Percentiles rank a stretch among this genome's conserved stretches.
These are phyloP conservation scores for Hypoxylon trugodes DNA, from an alignment of 495 filamentous ascomycete species.

Conservation along the genomic window DNA sequence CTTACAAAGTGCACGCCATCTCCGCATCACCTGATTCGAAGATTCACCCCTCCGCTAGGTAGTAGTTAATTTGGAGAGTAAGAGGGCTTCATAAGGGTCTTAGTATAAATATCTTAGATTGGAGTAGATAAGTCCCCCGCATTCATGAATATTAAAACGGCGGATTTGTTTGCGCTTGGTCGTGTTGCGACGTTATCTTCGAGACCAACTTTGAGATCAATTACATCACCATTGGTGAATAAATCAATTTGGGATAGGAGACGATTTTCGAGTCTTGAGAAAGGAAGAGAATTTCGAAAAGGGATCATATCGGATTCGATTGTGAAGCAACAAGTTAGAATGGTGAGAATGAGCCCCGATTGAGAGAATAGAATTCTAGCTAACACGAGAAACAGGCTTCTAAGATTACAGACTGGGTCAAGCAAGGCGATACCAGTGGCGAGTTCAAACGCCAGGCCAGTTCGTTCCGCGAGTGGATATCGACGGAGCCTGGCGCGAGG, in stretches of 20 bases:
- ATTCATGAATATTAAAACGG: constrained; percentile 25
- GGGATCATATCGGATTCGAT: background rate
- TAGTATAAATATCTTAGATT: constrained; percentile 1
- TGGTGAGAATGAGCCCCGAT: constrained; percentile 16
- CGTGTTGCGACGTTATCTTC: background rate
- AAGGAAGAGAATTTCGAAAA: background rate
- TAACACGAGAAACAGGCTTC: constrained; percentile 14
- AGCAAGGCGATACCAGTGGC: constrained; percentile 74
- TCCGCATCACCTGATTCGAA: constrained; percentile 14
- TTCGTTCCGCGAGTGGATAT: constrained; percentile 77
- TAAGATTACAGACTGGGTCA: constrained; percentile 86
- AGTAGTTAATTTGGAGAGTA: background rate
- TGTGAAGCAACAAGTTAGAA: constrained; percentile 18
- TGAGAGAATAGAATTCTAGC: background rate
- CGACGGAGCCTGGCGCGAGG: constrained; percentile 60
- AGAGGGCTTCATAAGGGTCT: constrained; percentile 1
- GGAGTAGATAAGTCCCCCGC: constrained; percentile 11
- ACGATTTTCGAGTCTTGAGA: background rate
- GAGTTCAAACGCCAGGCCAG: constrained; percentile 87
- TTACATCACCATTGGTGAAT: background rate
- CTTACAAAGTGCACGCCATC: constrained; percentile 20
- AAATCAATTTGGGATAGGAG: background rate
- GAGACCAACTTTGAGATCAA: background rate
- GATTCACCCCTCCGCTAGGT: background rate
- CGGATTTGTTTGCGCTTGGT: constrained; percentile 2